Base-by-base conservation (phyloP, 2,329 filamentous ascomycete genomes). In the Botrytis fragariae region DNA sequence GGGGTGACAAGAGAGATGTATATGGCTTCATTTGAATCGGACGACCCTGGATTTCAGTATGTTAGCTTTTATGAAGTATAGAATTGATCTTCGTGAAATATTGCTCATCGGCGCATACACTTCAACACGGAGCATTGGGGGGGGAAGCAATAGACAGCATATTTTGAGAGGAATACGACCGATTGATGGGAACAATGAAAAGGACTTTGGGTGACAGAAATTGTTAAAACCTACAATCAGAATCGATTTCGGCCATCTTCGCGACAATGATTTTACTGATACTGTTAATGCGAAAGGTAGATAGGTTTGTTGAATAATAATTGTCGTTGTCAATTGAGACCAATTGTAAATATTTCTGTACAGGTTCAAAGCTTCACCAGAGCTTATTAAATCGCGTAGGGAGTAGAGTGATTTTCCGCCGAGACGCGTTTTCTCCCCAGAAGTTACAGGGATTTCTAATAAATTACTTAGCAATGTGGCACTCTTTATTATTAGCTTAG, bases 1-100 rank as follows among this genome's bases (percentile, higher is more conserved):
- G 87, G 85, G 59, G 84, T 84, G 29, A 89, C 83, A 51, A 93
- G 85, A 70, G 87, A 89, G 78, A 94, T 86, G 71, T 84, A 85
- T 77, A 92, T 81, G 73, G 89, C 89, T 77, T 92, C 87, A 77
- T 79, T 81, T 25, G 80, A 78, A 61, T 80, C 75, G 42, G 76
- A 64, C 51, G 78, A 79, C 80, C 80, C 80, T 81, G 48, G 18
- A 42, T 45, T 45, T 48, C 3, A n/a, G 25, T 4, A 42, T 39
- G 37, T 74, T 39, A 75, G 75, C 51, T 29, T 37, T 22, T 2
- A 51, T 54, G 25, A n/a, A 18, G 37, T 20, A 35, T 22, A 5
- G 3, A 8, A 20, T 20, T 22, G 20, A 32, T 37, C 5, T 39
- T 54, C 10, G 7, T 37, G 22, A 18, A 4, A 22, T 12, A 48